A percentile compares a stretch with the other conserved stretches of the same genome.
Evolutionary conservation across 352 stramenopile genomes (phyloP).

Genomic region (Hyaloperonospora arabidopsidis): DNA sequence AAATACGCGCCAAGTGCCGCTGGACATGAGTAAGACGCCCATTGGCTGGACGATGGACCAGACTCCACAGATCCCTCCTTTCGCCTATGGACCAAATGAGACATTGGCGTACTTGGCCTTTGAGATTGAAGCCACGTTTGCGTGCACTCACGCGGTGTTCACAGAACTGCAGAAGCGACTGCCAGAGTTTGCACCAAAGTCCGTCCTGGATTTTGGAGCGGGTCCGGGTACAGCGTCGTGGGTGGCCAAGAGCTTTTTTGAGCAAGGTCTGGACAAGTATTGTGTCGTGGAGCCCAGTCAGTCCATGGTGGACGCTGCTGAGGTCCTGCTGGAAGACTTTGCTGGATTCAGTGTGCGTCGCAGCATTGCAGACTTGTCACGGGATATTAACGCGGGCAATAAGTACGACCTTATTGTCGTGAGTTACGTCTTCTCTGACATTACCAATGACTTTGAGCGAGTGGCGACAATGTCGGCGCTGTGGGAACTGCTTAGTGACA

Average conservation of each 20-base stretch:
- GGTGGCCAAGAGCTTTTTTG: conserved; percentile 67
- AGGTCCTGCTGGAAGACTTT: conserved; percentile 68
- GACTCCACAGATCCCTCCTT: conserved; percentile 51
- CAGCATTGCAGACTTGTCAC: conserved; percentile 64
- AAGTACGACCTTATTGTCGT: conserved; percentile 73
- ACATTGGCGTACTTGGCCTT: conserved; percentile 68
- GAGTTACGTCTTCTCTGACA: conserved; percentile 74
- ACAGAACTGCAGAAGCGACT: conserved; percentile 47
- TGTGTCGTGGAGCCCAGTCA: conserved; percentile 78
- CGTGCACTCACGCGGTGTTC: conserved; percentile 61
- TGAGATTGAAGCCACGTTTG: conserved; percentile 69
- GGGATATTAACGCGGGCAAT: conserved; percentile 48
- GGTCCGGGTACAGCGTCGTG: conserved; percentile 69
- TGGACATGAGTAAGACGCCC: conserved; percentile 72
- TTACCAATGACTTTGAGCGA: conserved; percentile 78
- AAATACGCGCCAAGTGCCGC: conserved; percentile 45
- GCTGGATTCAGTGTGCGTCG: conserved; percentile 64
- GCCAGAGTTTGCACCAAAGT: conserved; percentile 51
- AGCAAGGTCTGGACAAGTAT: conserved; percentile 51
- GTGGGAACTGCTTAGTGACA: conserved; percentile 74
- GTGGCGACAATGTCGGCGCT: conserved; percentile 67
- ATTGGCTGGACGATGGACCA: conserved; percentile 75
- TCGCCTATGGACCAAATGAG: conserved; percentile 60
- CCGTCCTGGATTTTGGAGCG: conserved; percentile 70
- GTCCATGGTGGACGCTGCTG: conserved; percentile 75